phyloP scores from a whole-genome alignment of 257 asterid species.

The Paulownia fortunei region DNA sequence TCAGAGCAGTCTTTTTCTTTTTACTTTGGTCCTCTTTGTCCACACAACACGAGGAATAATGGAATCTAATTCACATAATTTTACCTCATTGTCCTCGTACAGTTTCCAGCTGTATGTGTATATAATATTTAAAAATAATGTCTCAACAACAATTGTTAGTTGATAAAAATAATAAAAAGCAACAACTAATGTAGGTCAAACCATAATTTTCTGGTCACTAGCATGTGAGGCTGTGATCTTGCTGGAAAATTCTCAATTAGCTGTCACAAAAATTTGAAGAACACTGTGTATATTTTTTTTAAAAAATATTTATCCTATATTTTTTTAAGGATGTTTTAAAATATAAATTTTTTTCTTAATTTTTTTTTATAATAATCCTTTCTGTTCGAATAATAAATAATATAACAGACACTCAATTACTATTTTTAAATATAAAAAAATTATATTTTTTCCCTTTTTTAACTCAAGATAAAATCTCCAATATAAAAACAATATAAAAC shows the following conservation, averaged over 20 bases:
- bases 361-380: background rate
- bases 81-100: conserved; percentile 65
- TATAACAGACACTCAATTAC: too few relatives aligned
- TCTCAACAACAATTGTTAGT: background rate
- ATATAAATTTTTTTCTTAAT: background rate
- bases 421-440: background rate
- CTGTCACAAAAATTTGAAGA: background rate
- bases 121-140: background rate
- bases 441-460: too few relatives aligned
- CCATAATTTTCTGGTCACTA: conserved; percentile 25
- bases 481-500: too few relatives aligned
- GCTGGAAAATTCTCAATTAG: conserved; percentile 29
- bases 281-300: background rate
- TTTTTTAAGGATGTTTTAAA: background rate
- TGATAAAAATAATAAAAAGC: background rate
- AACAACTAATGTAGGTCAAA: conserved; percentile 20
- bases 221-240: conserved; percentile 25
- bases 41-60: conserved; percentile 46
- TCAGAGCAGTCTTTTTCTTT: conserved; percentile 56
- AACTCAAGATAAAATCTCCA: too few relatives aligned
- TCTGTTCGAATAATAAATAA: too few relatives aligned
- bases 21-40: conserved; percentile 33
- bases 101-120: conserved; percentile 60
- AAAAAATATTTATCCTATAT: background rate
- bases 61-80: conserved; percentile 55